These are phyloP conservation scores for Solanum neorickii DNA, from an alignment of 257 asterid genomes.

Conservation along the genomic window DNA sequence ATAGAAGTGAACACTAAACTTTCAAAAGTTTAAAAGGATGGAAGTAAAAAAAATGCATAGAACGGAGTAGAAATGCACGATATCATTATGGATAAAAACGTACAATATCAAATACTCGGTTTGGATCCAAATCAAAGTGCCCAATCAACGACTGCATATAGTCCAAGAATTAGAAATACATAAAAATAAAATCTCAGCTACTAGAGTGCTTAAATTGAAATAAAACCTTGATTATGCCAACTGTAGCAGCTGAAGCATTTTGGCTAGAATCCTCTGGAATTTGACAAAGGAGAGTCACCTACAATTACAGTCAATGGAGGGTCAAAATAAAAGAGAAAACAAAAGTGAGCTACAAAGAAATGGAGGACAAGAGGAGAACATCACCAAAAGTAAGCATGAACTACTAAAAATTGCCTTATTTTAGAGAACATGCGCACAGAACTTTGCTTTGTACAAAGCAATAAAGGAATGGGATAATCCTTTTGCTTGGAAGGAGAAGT, in stretches of 20 bases:
- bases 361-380: not conserved
- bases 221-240: constrained; percentile 85
- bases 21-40: constrained; percentile 2
- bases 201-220: not conserved
- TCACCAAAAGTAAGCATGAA: not conserved
- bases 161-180: constrained; percentile 20
- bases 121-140: constrained; percentile 97
- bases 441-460: not conserved
- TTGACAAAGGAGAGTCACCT: constrained; percentile 95
- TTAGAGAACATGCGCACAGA: not conserved
- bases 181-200: not conserved
- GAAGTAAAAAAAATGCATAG: not conserved
- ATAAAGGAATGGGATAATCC: not conserved
- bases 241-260: constrained; percentile 67
- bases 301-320: constrained; percentile 8
- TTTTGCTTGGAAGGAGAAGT: not conserved
- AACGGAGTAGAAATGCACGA: not conserved
- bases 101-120: constrained; percentile 96
- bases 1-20: constrained; percentile 2
- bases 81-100: constrained; percentile 22
- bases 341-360: not conserved
- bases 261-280: constrained; percentile 55
- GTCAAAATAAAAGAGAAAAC: not conserved
- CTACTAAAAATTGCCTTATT: not conserved
- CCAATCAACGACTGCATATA: constrained; percentile 88